phyloP scores from a whole-genome alignment of 1,139 yeast genomes.

The Hanseniaspora gamundiae region DNA sequence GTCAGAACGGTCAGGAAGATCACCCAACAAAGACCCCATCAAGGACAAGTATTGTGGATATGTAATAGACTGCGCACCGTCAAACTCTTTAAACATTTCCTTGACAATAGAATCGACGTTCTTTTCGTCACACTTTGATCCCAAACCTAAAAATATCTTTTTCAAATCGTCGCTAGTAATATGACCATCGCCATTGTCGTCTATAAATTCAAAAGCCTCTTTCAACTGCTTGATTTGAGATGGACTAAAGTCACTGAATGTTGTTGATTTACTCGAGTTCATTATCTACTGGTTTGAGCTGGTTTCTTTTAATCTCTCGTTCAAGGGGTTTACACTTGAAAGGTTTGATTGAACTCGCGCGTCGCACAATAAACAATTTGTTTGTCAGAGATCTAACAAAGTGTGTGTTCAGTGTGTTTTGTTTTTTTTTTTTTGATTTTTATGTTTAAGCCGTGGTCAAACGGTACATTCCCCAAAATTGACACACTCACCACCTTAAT shows the following conservation, averaged over 20 bases:
- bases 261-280: slow-evolving; percentile 19
- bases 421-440: too few relatives aligned
- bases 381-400: too few relatives aligned
- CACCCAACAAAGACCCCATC: slow-evolving; percentile 48
- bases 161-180: slow-evolving; percentile 50
- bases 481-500: neutral
- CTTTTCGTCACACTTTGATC: slow-evolving; percentile 14
- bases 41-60: slow-evolving; percentile 62
- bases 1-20: slow-evolving; percentile 49
- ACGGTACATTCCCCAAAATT: too few relatives aligned
- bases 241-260: slow-evolving; percentile 21
- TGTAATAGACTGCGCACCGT: slow-evolving; percentile 33
- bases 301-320: too few relatives aligned
- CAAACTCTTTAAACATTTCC: slow-evolving; percentile 33
- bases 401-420: too few relatives aligned
- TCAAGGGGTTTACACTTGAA: too few relatives aligned
- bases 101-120: slow-evolving; percentile 31
- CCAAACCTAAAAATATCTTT: slow-evolving; percentile 44
- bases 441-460: too few relatives aligned
- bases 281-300: slow-evolving; percentile 7
- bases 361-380: too few relatives aligned
- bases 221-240: slow-evolving; percentile 32
- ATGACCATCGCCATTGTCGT: slow-evolving; percentile 68
- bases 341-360: too few relatives aligned
- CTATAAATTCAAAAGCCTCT: slow-evolving; percentile 54